Evolutionary conservation across 495 filamentous ascomycete species (phyloP).

Genomic region (Lasiosphaeria hispida): DNA sequence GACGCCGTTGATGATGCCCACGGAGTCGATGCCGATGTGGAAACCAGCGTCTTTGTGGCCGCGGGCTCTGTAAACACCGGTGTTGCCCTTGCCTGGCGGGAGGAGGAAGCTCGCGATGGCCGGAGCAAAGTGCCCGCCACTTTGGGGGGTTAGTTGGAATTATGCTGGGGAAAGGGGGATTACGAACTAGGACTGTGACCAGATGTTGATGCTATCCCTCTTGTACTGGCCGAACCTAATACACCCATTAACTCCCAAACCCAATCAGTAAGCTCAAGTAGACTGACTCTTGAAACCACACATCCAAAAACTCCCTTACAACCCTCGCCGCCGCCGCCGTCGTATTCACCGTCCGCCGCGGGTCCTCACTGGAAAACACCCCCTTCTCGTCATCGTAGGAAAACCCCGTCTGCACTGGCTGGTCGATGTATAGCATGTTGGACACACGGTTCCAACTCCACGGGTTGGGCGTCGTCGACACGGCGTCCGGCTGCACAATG

Average conservation of each 20-base stretch:
- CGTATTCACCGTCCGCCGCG: conserved; percentile 55
- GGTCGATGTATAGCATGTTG: conserved; percentile 20
- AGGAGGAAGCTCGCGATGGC: conserved; percentile 54
- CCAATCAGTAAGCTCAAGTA: neutral
- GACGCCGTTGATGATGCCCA: conserved; percentile 68
- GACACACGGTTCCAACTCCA: conserved; percentile 18
- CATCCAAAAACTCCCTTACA: conserved; percentile 58
- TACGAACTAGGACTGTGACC: conserved; percentile 19
- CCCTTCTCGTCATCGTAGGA: conserved; percentile 47
- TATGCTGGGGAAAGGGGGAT: neutral
- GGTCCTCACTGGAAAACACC: conserved; percentile 55
- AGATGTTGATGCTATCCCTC: conserved; percentile 12
- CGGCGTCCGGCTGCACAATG: conserved; percentile 1
- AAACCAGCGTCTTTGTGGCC: conserved; percentile 37
- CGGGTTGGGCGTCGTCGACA: conserved; percentile 7
- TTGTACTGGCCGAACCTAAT: neutral
- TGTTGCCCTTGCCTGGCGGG: conserved; percentile 5
- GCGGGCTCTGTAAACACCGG: conserved; percentile 37
- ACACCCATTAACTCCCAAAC: conserved; percentile 34
- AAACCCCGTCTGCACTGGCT: conserved; percentile 14
- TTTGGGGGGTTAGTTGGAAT: conserved; percentile 30
- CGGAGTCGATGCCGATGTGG: conserved; percentile 51
- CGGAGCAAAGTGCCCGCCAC: conserved; percentile 53
- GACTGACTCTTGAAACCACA: neutral
- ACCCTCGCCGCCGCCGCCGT: conserved; percentile 59